Evolutionary conservation across 225 moss, liverwort and hornwort genomes (phyloP).

Genomic region (Physcomitrellopsis africana): DNA sequence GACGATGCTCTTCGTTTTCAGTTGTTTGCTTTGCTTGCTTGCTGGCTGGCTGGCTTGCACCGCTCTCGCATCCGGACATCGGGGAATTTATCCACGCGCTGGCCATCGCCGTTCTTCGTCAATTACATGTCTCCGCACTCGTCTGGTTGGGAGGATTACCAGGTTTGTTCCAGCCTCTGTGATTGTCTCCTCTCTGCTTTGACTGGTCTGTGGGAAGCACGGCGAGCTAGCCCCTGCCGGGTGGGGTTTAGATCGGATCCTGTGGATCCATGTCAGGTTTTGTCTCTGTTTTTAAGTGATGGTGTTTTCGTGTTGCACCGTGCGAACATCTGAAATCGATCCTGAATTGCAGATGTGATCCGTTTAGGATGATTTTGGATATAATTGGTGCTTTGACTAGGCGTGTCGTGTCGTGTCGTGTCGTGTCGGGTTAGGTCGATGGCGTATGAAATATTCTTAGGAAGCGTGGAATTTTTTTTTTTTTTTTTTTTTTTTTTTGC

Average conservation of each 20-base stretch:
- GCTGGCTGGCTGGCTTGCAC: too few species aligned
- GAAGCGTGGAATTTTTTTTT: not conserved
- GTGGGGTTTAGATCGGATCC: slow-evolving; percentile 17
- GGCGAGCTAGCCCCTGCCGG: not conserved
- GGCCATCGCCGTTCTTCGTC: not conserved
- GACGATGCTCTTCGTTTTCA: too few species aligned
- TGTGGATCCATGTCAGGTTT: not conserved
- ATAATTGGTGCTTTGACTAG: not conserved
- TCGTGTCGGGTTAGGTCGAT: not conserved
- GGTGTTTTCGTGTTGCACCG: not conserved
- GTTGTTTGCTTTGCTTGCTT: too few species aligned
- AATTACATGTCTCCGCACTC: slow-evolving; percentile 35
- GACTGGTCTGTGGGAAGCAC: not conserved
- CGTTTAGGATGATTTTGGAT: slow-evolving; percentile 24
- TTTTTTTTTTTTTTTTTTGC: not conserved
- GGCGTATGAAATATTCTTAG: not conserved
- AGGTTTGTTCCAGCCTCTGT: not conserved
- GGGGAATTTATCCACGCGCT: too few species aligned
- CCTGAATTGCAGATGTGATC: not conserved
- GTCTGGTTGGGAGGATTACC: not conserved
- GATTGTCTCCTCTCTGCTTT: not conserved
- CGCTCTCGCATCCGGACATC: too few species aligned
- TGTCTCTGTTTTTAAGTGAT: not conserved
- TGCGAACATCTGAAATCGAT: not conserved
- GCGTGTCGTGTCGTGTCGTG: too few species aligned